Percentiles rank a stretch among this genome's conserved stretches.
Conservation (phyloP, 148 eudicot genomes). For the Silene uniflora region DNA sequence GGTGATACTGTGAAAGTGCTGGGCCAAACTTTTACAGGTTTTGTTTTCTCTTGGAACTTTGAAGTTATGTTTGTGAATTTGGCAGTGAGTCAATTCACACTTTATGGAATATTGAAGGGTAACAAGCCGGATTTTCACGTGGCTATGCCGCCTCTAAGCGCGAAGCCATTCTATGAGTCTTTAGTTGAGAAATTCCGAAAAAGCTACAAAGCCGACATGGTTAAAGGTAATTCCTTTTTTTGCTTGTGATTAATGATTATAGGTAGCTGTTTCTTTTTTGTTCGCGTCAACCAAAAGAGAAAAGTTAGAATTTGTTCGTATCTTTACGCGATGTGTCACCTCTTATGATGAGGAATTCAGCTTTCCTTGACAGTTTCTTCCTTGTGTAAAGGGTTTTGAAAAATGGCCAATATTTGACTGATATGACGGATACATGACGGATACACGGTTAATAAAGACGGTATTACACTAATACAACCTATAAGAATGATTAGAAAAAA, state of each 20-base stretch:
- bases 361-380: no score
- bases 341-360: no score
- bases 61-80: constrained; percentile 20
- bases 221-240: constrained; percentile 54
- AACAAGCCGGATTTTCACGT: constrained; percentile 99
- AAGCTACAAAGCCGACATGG: constrained; percentile 53
- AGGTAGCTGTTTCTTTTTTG: not conserved
- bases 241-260: not conserved
- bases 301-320: no score
- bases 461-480: no score
- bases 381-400: no score
- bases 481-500: no score
- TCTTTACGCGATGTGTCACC: no score
- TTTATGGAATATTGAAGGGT: constrained; percentile 92
- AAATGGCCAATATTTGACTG: no score
- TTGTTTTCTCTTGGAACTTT: constrained; percentile 5
- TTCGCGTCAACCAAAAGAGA: not conserved
- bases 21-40: not conserved
- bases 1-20: not conserved
- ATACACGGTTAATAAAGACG: no score
- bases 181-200: constrained; percentile 68
- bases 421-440: no score
- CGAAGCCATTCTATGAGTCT: constrained; percentile 79
- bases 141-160: constrained; percentile 89
- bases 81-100: constrained; percentile 96